Base-by-base conservation (phyloP, 2,329 filamentous ascomycete genomes). In the Ceratocystis alfenasii region DNA sequence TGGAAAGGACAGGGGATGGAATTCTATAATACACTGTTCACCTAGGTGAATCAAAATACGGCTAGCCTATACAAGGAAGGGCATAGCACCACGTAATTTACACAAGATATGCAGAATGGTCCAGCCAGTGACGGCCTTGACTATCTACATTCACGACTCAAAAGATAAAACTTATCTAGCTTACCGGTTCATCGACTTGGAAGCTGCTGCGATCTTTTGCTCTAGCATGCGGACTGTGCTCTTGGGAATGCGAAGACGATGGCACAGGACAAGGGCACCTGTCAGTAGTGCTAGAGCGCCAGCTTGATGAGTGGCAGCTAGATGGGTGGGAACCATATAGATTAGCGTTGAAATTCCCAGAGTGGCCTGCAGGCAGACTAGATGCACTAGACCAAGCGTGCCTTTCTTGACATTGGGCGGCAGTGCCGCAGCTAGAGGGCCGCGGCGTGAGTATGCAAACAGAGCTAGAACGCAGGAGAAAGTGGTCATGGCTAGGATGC, bases 251-350 rank as follows among this genome's bases (percentile, higher is more conserved):
- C 88, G 89, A 65, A 95, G 76, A 50, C 90, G 82, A 71, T 87
- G 90, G 10, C 89, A 89, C 46, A 96, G 78, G 0, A 96, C 81
- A 25, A 96, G 78, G 0, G 87, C 87, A 57, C 90, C 90, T 0
- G 90, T 95, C 68, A 99, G 77, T 22, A 99, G 78, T 1, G 89
- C 90, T 70, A 99, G 77, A 68, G 87, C 89, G 48, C 94, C 93
- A 1, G 94, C 94, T 76, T 99, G 94, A 75, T 99, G 94, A 6
- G 90, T 86, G 2, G 93, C 91, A 0, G 93, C 94, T 8, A 99
- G 79, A 69, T 88, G 87, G 1, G 87, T 88, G 3, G 95, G 94
- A 0, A 99, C 92, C 74, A 99, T 87, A 78, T 96, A 97, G 71
- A 96, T 87, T 68, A 99, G 80, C 0, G 94, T 99, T 69, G 82